Evolutionary conservation across 208 protist species (phyloP), one percentile per base, ranked within the genome.

Genomic region (Trypanosomatidae sp.): DNA sequence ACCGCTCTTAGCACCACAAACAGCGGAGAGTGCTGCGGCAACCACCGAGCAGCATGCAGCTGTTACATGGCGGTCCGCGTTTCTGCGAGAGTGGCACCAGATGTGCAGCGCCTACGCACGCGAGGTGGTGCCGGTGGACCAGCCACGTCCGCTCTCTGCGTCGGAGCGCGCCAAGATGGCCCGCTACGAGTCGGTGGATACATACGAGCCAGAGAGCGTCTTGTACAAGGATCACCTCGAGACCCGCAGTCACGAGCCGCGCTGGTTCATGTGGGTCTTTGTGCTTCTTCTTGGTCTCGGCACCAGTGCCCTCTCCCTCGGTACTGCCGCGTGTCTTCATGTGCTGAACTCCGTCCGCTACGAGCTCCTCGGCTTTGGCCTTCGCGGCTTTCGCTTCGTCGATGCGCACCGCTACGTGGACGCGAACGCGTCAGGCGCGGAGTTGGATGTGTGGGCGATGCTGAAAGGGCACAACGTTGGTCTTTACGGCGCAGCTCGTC

Each of bases 241-340:
- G 73, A 85, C 72, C 33, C 82, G 82, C 15, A 85, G 71, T 53
- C 73, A 83, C 58, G 85, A 90, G 65, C 82, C 85, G 19, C 85
- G 82, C 55, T 87, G 82, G 85, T 90, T 87, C 53, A 90, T 90
- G 74, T 90, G 85, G 85, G 76, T 87, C 33, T 90, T 87, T 52
- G 82, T 90, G 12, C 36, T 87, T n/a, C 39, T 73, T 10, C 62
- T 90, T 2, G 85, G 85, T 62, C 41, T 90, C 58, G 69, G 62
- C 19, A 77, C 80, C 10, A 85, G 82, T 52, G 65, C 67, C 12
- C 76, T 87, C 5, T 73, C 82, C 8, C 74, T 90, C 30, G 41
- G 39, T 15, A 72, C 80, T 49, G 71, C 82, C 3, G 77, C 78
- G 8, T 60, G 72, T 13, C 59, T 90, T 59, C 85, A 90, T 39